These are phyloP conservation scores for Skeletonema potamos DNA, from an alignment of 108 stramenopile species.

Conservation along the genomic window DNA sequence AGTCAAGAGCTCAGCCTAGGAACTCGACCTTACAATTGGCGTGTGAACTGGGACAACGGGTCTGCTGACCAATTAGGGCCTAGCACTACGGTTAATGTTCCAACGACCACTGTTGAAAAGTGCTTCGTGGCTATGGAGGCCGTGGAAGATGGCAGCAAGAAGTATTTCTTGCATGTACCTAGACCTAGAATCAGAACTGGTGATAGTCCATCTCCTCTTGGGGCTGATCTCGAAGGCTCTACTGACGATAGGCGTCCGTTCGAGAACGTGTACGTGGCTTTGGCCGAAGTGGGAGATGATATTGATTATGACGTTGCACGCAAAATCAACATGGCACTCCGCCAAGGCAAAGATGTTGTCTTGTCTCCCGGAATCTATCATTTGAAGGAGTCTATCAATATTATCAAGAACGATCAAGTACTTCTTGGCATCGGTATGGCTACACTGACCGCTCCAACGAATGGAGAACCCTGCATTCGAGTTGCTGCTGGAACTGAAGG, in stretches of 20 bases:
- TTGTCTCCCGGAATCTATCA: constrained; percentile 74
- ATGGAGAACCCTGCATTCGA: constrained; percentile 73
- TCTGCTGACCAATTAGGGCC: neutral
- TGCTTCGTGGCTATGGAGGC: neutral
- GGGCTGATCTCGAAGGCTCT: neutral
- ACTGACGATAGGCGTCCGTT: neutral
- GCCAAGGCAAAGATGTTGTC: constrained; percentile 70
- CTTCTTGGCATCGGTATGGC: constrained; percentile 79
- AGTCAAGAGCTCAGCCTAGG: neutral
- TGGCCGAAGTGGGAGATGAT: constrained; percentile 42
- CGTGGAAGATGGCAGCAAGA: neutral
- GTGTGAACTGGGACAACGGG: neutral
- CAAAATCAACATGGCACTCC: constrained; percentile 50
- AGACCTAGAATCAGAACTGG: neutral
- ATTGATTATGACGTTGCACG: constrained; percentile 42
- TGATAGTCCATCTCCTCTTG: neutral
- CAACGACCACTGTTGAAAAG: constrained; percentile 9
- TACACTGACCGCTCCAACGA: constrained; percentile 60
- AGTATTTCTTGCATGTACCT: constrained; percentile 3
- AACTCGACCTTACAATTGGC: neutral
- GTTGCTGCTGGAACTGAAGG: constrained; percentile 45
- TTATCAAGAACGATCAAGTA: constrained; percentile 61
- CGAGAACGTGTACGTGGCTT: constrained; percentile 3
- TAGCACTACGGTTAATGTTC: constrained; percentile 15
- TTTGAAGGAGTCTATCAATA: constrained; percentile 48